Base-by-base conservation (phyloP, 1,284 basidiomycete genomes). In the Puccinia coronata region DNA sequence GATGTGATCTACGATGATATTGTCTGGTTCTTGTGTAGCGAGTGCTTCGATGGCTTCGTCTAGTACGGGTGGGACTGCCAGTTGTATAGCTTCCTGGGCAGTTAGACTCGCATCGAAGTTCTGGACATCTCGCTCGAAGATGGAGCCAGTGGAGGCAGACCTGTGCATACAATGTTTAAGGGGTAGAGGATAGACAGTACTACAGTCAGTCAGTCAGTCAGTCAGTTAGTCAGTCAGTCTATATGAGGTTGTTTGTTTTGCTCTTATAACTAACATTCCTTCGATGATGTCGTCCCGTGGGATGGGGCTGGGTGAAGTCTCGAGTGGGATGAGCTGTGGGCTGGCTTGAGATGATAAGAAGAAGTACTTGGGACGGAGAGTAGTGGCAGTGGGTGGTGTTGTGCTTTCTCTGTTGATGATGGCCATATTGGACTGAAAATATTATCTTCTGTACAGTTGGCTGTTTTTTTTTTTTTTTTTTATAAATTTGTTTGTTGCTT, bases 221-320 rank as follows among this genome's bases (percentile, higher is more conserved):
- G n/a, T n/a, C n/a, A n/a, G n/a, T n/a, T n/a, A n/a, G n/a, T n/a
- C n/a, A n/a, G n/a, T n/a, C n/a, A n/a, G n/a, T n/a, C n/a, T n/a
- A n/a, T 71, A 20, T 23, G 28, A 23, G 65, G 9, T 36, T 36
- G 12, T 67, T 67, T 25, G 61, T n/a, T n/a, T n/a, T n/a, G n/a
- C n/a, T n/a, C n/a, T n/a, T 11, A 18, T 25, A 12, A 51, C 74
- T 59, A 20, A 76, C 74, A 76, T 76, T 65, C 74, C 74, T 63
- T 76, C 74, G 47, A 76, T 76, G 57, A 76, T 76, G 34, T 76
- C 74, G 61, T 76, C 74, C 41, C 74, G 41, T 23, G 74, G 59
- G 18, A 49, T 49, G 6, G 74, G 74, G 34, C 74, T 76, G 28
- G 74, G 74, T 4, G 74, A 41, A 65, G 25, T 36, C 2, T 57